Evolutionary conservation across 1,284 basidiomycete genomes (phyloP), one percentile per base, ranked within the genome.

Genomic region (Fomes fomentarius): DNA sequence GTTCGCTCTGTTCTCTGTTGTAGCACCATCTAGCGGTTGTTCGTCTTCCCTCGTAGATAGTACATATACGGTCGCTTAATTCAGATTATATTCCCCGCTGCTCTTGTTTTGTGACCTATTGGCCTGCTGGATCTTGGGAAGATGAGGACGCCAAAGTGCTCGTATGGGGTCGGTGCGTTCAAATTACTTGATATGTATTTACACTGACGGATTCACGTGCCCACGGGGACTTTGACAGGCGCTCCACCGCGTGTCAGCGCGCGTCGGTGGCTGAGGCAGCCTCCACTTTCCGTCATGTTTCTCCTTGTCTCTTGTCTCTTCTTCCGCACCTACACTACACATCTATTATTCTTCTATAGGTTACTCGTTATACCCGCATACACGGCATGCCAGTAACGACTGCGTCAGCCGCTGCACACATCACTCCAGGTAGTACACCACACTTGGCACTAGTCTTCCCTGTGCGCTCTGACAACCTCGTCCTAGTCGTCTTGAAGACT

Each of bases 361-460:
- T n/a, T n/a, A n/a, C n/a, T n/a, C n/a, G n/a, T n/a, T n/a, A n/a
- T n/a, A n/a, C n/a, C n/a, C n/a, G n/a, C n/a, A n/a, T n/a, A n/a
- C n/a, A n/a, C n/a, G n/a, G n/a, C 43, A 83, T 83, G 82, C 74
- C 79, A 17, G 79, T 83, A 39, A 77, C 74, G 24, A 84, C 81
- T 1, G 59, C 74, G 5, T 78, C 80, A 26, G 80, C 81, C 12
- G 81, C 82, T 3, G 63, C 77, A 0, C 76, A 82, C 64, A 82
- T 84, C 45, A 74, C 80, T 3, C 82, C 80, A 57, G 76, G 80
- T 80, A 47, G 52, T 64, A 54, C 28, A 43, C 22, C 24, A 28
- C 67, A 65, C 59, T 24, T 14, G 28, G 33, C 19, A 22, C 28
- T 26, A 12, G 26, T 10, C 15, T 25, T 11, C 4, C 21, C 4